A percentile compares a stretch with the other conserved stretches of the same genome.
Evolutionary conservation across 345 rosid species (phyloP).

Genomic region (Ailanthus altissimus): DNA sequence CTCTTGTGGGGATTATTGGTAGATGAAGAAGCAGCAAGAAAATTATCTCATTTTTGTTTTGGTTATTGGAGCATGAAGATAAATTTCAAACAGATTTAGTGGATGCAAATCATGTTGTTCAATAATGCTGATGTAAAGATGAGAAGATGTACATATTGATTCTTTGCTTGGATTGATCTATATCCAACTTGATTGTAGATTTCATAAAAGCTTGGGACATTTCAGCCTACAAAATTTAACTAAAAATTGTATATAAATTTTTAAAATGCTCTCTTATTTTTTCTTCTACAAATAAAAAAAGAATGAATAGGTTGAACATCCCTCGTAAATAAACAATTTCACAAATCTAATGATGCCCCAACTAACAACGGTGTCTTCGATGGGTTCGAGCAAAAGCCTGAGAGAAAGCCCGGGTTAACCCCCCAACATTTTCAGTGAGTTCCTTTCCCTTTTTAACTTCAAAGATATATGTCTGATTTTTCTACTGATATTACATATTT

Average conservation of each 20-base stretch:
- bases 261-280: no score
- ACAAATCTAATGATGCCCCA: slow-evolving; percentile 16
- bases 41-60: neutral
- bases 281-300: no score
- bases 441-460: neutral
- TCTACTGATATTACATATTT: neutral
- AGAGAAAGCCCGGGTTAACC: slow-evolving; percentile 27
- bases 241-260: no score
- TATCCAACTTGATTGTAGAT: no score
- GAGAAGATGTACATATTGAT: neutral
- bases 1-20: slow-evolving; percentile 49
- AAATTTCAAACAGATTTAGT: neutral
- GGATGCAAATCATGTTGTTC: neutral
- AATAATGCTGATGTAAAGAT: neutral
- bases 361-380: slow-evolving; percentile 18
- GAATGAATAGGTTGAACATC: no score
- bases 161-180: neutral
- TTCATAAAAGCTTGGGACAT: no score
- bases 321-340: no score
- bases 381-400: slow-evolving; percentile 31
- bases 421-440: slow-evolving; percentile 32
- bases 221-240: no score
- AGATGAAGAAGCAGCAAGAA: neutral
- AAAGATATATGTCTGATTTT: neutral
- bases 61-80: neutral